Evolutionary conservation across 2,329 filamentous ascomycete species (phyloP), one percentile per base, ranked within the genome.

Genomic region (Penicillium brevicompactum): DNA sequence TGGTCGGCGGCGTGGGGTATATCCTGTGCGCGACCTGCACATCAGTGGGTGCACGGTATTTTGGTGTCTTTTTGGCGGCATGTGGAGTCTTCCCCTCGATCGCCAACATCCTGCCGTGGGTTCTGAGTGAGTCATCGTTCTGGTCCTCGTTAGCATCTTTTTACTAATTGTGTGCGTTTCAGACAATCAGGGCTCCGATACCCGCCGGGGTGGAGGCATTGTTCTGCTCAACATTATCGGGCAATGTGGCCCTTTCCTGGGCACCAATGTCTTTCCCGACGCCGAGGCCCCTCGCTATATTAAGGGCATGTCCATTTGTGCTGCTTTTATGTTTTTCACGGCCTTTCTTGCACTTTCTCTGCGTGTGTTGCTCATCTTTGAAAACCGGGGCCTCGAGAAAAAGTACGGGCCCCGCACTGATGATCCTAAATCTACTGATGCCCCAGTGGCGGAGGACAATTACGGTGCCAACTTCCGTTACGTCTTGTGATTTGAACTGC

Each of bases 111-210:
- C 81, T 91, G 34, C 87, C 88, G 0, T 89, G 88, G 70, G 87
- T 88, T 1, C 71, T 87, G 2, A 82, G 75, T 76, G 68, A 57
- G 71, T 68, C 48, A 47, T 43, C 30, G 8, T 30, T 9, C n/a
- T 43, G 14, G 4, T 40, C 1, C 1, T 46, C 13, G 43, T 21
- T n/a, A 45, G 16, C 32, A 48, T 27, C 1, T 10, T 21, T 27
- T 41, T 13, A 14, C 27, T 44, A 9, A 47, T 40, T 9, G 24
- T 7, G 4, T 14, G 24, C 4, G 13, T n/a, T 50, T 8, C 46
- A 76, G 86, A 89, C 68, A 90, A 90, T 67, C 86, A 89, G 70
- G 87, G 87, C 13, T 84, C 78, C 37, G 86, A 88, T 65, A 87
- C 86, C 2, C 85, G 87, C 46, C 81, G 87, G 2, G 88, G 87